These are phyloP conservation scores for Solanum hybrid DNA, from an alignment of 305 asterid species.

Conservation along the genomic window DNA sequence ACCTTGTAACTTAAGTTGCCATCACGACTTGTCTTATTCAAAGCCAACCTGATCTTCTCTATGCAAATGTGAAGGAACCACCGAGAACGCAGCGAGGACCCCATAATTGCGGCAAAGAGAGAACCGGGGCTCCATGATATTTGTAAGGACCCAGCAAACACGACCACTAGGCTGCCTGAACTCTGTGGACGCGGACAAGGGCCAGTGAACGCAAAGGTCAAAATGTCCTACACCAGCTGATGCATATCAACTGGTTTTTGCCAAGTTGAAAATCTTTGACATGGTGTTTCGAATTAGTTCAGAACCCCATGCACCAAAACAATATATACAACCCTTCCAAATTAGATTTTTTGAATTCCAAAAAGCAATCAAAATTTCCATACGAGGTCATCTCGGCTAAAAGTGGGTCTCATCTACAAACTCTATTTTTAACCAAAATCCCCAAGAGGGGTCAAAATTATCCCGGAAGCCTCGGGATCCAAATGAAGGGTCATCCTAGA, in stretches of 20 bases:
- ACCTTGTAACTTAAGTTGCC: background rate
- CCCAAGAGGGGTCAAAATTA: background rate
- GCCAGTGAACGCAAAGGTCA: background rate
- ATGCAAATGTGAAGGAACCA: background rate
- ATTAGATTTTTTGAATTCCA: background rate
- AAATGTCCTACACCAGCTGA: background rate
- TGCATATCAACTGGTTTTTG: background rate
- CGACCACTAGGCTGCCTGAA: background rate
- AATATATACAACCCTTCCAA: background rate
- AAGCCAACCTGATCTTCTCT: background rate
- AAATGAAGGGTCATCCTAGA: background rate
- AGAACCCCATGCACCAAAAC: background rate
- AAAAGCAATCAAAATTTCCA: background rate
- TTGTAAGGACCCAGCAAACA: background rate
- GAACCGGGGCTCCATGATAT: background rate
- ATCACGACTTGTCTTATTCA: background rate
- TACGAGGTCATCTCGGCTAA: background rate
- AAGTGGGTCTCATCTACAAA: background rate
- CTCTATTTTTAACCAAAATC: background rate
- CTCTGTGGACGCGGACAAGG: background rate
- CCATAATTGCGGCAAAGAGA: fast-evolving
- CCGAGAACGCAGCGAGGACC: fast-evolving
- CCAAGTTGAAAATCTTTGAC: background rate
- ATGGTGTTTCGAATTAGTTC: background rate
- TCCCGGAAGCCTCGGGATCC: background rate